Evolutionary conservation across 495 filamentous ascomycete genomes (phyloP).

Genomic region (Podospora sp.): DNA sequence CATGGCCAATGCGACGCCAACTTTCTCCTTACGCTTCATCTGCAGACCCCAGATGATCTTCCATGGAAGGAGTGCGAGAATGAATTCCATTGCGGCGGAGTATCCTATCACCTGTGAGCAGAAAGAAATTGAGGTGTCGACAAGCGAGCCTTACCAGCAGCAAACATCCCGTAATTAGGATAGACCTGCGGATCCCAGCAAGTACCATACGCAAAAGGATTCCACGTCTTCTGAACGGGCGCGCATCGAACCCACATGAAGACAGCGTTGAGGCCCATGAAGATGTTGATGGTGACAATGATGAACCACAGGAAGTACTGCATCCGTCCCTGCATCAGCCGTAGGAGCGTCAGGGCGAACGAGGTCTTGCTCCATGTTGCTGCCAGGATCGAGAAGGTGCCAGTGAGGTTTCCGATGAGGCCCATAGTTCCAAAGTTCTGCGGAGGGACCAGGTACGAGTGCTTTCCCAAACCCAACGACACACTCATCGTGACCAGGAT

Average conservation of each 20-base stretch:
- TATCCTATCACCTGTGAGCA: constrained; percentile 28
- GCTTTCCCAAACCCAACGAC: constrained; percentile 33
- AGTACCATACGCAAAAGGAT: constrained; percentile 30
- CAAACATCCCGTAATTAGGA: constrained; percentile 31
- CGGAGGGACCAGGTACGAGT: constrained; percentile 28
- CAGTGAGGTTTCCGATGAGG: constrained; percentile 32
- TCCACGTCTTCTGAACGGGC: constrained; percentile 38
- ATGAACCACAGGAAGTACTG: constrained; percentile 34
- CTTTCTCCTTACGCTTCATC: constrained; percentile 41
- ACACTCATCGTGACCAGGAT: constrained; percentile 31
- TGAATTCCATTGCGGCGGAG: constrained; percentile 41
- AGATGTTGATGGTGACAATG: constrained; percentile 38
- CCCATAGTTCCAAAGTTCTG: constrained; percentile 25
- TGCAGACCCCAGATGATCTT: constrained; percentile 37
- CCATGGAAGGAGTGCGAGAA: constrained; percentile 41
- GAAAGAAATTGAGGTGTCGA: not conserved
- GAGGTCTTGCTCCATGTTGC: constrained; percentile 43
- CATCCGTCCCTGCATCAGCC: constrained; percentile 27
- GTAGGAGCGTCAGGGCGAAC: constrained; percentile 40
- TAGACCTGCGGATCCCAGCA: constrained; percentile 36
- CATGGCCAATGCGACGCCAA: constrained; percentile 45
- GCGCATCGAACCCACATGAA: constrained; percentile 40
- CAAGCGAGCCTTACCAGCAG: constrained; percentile 25
- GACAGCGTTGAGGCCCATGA: constrained; percentile 38
- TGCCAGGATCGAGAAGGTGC: constrained; percentile 36